Evolutionary conservation across 2,329 filamentous ascomycete species (phyloP).

Genomic region (Juglanconis juglandina): DNA sequence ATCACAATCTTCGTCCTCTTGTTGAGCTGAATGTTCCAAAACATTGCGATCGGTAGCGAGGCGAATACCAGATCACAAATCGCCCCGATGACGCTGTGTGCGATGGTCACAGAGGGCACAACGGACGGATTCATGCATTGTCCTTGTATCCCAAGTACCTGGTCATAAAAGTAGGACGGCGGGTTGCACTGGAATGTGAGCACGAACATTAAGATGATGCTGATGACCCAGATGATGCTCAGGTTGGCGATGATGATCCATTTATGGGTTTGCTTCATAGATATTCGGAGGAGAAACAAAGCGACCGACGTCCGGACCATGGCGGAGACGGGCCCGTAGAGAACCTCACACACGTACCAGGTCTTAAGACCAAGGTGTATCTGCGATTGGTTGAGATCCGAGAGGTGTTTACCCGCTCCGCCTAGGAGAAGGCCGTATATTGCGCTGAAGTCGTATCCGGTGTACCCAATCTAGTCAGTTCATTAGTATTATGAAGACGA

Average conservation of each 20-base stretch:
- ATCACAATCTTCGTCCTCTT: slow-evolving; percentile 43
- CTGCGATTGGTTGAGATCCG: slow-evolving; percentile 21
- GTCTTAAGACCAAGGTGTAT: slow-evolving; percentile 28
- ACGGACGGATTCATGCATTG: slow-evolving; percentile 37
- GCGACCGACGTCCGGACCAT: slow-evolving; percentile 39
- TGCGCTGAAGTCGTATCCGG: slow-evolving; percentile 29
- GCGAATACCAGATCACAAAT: slow-evolving; percentile 47
- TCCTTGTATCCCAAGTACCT: slow-evolving; percentile 32
- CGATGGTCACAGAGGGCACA: slow-evolving; percentile 40
- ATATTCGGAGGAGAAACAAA: slow-evolving; percentile 39
- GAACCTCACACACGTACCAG: slow-evolving; percentile 38
- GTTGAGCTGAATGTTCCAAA: slow-evolving; percentile 50
- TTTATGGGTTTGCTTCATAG: slow-evolving; percentile 30
- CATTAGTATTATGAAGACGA: background rate
- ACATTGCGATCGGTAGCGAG: slow-evolving; percentile 46
- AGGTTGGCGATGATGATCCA: slow-evolving; percentile 31
- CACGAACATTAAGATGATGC: slow-evolving; percentile 41
- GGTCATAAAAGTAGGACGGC: slow-evolving; percentile 46
- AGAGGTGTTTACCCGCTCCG: slow-evolving; percentile 27
- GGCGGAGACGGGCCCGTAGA: slow-evolving; percentile 48
- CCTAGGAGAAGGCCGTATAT: slow-evolving; percentile 30
- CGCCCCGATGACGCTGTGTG: slow-evolving; percentile 44
- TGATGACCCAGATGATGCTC: slow-evolving; percentile 35
- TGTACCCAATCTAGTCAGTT: slow-evolving; percentile 31
- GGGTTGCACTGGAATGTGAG: slow-evolving; percentile 49